Conservation (phyloP, 306 rosid species). For the Vigna hirtella region DNA sequence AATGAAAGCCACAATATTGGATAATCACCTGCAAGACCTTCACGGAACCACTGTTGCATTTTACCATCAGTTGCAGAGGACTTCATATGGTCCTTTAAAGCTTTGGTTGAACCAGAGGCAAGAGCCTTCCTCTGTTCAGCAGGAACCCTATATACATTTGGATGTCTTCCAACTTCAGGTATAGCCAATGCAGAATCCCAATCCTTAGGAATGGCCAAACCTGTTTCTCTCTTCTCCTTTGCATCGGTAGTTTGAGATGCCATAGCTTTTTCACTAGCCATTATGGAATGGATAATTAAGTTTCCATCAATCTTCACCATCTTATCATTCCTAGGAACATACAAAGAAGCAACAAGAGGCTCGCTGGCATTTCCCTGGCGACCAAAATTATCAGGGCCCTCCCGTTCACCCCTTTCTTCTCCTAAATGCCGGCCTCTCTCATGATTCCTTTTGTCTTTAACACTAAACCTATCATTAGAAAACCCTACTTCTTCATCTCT, state of each 20-base stretch:
- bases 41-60: constrained; percentile 98
- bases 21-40: constrained; percentile 87
- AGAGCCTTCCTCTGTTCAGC: constrained; percentile 73
- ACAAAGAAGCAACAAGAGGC: constrained; percentile 91
- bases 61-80: constrained; percentile 80
- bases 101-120: constrained; percentile 61
- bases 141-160: constrained; percentile 58
- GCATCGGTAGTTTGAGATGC: constrained; percentile 57
- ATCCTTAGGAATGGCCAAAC: constrained; percentile 66
- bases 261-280: constrained; percentile 93
- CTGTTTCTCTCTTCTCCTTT: constrained; percentile 63
- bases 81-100: constrained; percentile 63
- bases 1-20: constrained; percentile 7
- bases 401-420: constrained; percentile 49
- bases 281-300: constrained; percentile 89
- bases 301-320: constrained; percentile 96
- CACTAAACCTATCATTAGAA: constrained; percentile 55
- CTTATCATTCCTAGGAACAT: constrained; percentile 95
- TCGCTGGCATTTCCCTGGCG: constrained; percentile 68
- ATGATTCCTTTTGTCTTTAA: constrained; percentile 44
- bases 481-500: constrained; percentile 49
- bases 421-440: constrained; percentile 50
- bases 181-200: constrained; percentile 76
- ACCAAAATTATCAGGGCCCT: constrained; percentile 45
- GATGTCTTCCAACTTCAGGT: constrained; percentile 69